phyloP scores from a whole-genome alignment of 306 rosid species.

The Echinosophora koreensis region DNA sequence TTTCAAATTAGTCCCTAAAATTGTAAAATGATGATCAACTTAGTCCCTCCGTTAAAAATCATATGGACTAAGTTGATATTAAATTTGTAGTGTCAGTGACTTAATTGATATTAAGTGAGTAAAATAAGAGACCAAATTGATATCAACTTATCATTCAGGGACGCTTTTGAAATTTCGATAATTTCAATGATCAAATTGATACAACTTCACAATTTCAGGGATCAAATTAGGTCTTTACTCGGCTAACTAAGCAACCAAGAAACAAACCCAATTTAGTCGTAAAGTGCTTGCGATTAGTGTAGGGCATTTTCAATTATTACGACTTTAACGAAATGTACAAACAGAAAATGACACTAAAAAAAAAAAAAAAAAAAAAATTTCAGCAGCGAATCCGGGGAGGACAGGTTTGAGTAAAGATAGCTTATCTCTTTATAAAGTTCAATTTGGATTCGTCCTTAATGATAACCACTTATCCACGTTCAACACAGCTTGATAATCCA shows the following conservation, averaged over 20 bases:
- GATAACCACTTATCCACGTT: slow-evolving; percentile 41
- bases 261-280: neutral
- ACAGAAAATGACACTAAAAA: slow-evolving; percentile 12
- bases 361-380: neutral
- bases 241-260: neutral
- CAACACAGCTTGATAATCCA: slow-evolving; percentile 2
- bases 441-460: slow-evolving; percentile 36
- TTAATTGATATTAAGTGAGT: too few relatives aligned
- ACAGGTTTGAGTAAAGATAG: slow-evolving; percentile 32
- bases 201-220: too few relatives aligned
- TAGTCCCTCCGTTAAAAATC: too few relatives aligned
- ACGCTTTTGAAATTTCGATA: too few relatives aligned
- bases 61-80: too few relatives aligned
- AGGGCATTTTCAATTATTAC: neutral
- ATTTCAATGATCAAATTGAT: too few relatives aligned
- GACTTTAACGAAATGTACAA: slow-evolving; percentile 26
- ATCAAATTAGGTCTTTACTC: too few relatives aligned
- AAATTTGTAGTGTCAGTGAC: too few relatives aligned
- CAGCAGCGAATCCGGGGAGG: slow-evolving; percentile 30
- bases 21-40: too few relatives aligned
- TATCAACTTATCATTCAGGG: too few relatives aligned
- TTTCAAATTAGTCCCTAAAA: too few relatives aligned
- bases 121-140: too few relatives aligned
- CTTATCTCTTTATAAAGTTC: slow-evolving; percentile 37
- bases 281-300: neutral